Conservation (phyloP, 2,329 filamentous ascomycete genomes). For the Talaromyces funiculosus region DNA sequence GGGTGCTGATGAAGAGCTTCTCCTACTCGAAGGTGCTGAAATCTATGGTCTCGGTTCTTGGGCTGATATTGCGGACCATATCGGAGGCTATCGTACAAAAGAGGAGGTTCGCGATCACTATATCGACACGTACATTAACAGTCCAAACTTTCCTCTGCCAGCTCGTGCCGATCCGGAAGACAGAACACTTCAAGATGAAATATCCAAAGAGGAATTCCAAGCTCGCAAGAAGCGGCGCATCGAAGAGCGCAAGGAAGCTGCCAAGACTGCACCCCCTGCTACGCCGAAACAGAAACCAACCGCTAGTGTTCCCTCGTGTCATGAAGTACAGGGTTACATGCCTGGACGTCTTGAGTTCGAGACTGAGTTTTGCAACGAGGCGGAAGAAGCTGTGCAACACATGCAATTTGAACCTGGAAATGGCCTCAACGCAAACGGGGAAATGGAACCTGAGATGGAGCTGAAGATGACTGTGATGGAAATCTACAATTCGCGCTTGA, state of each 20-base stretch:
- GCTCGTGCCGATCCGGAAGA: slow-evolving; percentile 79
- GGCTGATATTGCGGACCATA: slow-evolving; percentile 97
- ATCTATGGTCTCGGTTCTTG: slow-evolving; percentile 95
- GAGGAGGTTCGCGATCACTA: slow-evolving; percentile 97
- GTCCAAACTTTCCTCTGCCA: slow-evolving; percentile 76
- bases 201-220: slow-evolving; percentile 90
- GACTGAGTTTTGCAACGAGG: slow-evolving; percentile 95
- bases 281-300: slow-evolving; percentile 94
- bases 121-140: slow-evolving; percentile 78
- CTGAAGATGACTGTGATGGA: slow-evolving; percentile 97
- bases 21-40: slow-evolving; percentile 88
- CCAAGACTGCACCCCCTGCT: slow-evolving; percentile 74
- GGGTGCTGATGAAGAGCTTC: slow-evolving; percentile 95
- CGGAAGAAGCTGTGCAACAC: slow-evolving; percentile 93
- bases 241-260: slow-evolving; percentile 80
- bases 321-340: slow-evolving; percentile 99
- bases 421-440: slow-evolving; percentile 80
- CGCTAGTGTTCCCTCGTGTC: slow-evolving; percentile 88
- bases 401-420: slow-evolving; percentile 98
- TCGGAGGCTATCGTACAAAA: slow-evolving; percentile 88
- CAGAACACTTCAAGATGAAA: slow-evolving; percentile 67
- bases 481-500: slow-evolving; percentile 90
- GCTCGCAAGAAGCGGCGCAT: slow-evolving; percentile 87
- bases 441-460: slow-evolving; percentile 92
- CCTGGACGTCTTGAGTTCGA: slow-evolving; percentile 95